phyloP scores from a whole-genome alignment of 2,329 filamentous ascomycete species.

The Pestalotiopsis sp. region DNA sequence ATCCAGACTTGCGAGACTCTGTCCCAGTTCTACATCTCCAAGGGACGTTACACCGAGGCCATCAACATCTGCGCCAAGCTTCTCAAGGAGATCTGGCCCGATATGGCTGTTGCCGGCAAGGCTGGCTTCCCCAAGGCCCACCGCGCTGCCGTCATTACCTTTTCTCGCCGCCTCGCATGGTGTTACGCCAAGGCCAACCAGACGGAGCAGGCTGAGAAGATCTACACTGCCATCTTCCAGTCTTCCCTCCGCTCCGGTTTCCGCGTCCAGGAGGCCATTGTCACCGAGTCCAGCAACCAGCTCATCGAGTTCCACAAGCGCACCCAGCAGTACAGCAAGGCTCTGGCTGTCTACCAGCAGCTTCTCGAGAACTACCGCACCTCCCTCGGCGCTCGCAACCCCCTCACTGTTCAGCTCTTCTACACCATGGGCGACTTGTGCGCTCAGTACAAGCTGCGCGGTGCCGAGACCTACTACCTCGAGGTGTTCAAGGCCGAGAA shows the following conservation, averaged over 20 bases:
- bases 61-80: conserved; percentile 16
- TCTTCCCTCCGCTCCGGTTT: conserved; percentile 23
- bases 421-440: conserved; percentile 23
- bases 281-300: conserved; percentile 21
- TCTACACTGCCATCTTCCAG: conserved; percentile 22
- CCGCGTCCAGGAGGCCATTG: conserved; percentile 22
- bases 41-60: background rate
- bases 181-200: conserved; percentile 22
- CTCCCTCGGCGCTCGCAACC: conserved; percentile 19
- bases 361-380: conserved; percentile 21
- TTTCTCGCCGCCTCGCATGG: conserved; percentile 19
- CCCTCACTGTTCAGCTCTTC: conserved; percentile 20
- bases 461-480: conserved; percentile 27
- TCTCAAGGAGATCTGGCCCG: conserved; percentile 21
- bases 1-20: background rate
- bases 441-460: conserved; percentile 24
- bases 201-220: conserved; percentile 24
- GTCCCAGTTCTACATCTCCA: background rate
- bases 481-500: conserved; percentile 24
- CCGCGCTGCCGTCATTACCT: conserved; percentile 18
- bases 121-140: conserved; percentile 21
- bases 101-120: conserved; percentile 18
- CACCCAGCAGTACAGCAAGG: conserved; percentile 22
- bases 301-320: conserved; percentile 23
- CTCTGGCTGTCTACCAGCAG: conserved; percentile 23